A percentile compares a stretch with the other conserved stretches of the same genome.
phyloP scores from a whole-genome alignment of 371 early-diverging fungal genomes.

The Haplosporangium sp. region DNA sequence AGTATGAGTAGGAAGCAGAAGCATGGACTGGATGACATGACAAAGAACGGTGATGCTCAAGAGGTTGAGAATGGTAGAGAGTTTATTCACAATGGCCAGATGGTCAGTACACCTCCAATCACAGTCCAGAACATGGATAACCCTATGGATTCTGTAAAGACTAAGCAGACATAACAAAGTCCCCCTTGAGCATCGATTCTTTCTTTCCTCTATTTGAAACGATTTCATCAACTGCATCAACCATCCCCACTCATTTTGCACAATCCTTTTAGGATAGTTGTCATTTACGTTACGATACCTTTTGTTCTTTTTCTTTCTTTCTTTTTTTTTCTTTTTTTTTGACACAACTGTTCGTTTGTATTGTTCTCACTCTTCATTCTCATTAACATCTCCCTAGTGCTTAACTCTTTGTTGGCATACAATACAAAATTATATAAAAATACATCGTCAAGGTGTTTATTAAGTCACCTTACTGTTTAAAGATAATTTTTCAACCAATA shows the following conservation, averaged over 20 bases:
- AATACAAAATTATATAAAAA: neutral
- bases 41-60: neutral
- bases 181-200: neutral
- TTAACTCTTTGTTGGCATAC: neutral
- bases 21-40: conserved; percentile 14
- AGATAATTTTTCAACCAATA: conserved; percentile 76
- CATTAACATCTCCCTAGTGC: neutral
- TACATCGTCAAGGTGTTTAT: too few species aligned
- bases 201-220: neutral
- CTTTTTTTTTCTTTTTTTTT: neutral
- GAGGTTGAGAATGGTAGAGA: conserved; percentile 21
- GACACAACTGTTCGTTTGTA: too few species aligned
- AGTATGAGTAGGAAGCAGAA: conserved; percentile 42
- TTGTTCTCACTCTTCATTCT: neutral
- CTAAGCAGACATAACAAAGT: conserved; percentile 28
- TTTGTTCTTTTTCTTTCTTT: neutral
- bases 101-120: conserved; percentile 47
- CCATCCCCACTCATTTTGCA: neutral
- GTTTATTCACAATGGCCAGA: conserved; percentile 27
- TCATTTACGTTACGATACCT: neutral
- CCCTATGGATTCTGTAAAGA: conserved; percentile 23
- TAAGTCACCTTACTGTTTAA: conserved; percentile 19
- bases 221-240: neutral
- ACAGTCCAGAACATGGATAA: conserved; percentile 46
- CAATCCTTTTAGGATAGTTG: too few species aligned